Evolutionary conservation across 2,329 filamentous ascomycete species (phyloP).

Genomic region (Ophiosphaerella korrae): DNA sequence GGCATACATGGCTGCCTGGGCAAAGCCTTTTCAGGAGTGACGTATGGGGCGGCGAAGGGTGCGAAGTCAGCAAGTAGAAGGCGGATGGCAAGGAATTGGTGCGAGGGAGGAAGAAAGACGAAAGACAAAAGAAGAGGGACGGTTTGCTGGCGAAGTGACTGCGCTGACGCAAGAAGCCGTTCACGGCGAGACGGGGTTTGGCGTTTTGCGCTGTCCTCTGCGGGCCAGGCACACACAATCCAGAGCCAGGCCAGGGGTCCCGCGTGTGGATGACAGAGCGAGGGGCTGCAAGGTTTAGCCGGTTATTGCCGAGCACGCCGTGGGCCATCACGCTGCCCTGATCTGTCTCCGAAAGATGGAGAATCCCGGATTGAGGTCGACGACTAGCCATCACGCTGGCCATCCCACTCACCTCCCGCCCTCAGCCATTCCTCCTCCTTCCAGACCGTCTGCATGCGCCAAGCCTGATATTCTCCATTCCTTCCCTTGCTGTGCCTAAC

Average conservation of each 20-base stretch:
- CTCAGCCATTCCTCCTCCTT: background rate
- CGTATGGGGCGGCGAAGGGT: constrained; percentile 19
- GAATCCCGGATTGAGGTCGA: constrained; percentile 2
- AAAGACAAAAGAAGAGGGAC: constrained; percentile 11
- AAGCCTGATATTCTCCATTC: background rate
- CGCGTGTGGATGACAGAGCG: constrained; percentile 4
- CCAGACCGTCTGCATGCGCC: background rate
- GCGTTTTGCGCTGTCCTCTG: constrained; percentile 1
- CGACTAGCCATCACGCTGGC: background rate
- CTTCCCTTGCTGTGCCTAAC: constrained; percentile 1
- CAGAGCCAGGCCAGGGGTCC: background rate
- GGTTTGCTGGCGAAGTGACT: constrained; percentile 16
- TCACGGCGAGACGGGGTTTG: background rate
- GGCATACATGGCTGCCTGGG: constrained; percentile 50
- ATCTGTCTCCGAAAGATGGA: constrained; percentile 9
- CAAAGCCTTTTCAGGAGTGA: background rate
- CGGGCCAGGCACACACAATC: constrained; percentile 8
- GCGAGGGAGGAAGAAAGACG: constrained; percentile 6
- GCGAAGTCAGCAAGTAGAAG: constrained; percentile 8
- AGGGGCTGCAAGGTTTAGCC: constrained; percentile 11
- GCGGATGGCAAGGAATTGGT: constrained; percentile 9
- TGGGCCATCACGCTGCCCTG: constrained; percentile 2
- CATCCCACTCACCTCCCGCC: background rate
- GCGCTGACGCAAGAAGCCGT: constrained; percentile 20
- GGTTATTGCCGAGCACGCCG: constrained; percentile 8